Evolutionary conservation across 140 eudicot species (phyloP).

Genomic region (Bidens hawaiensis): DNA sequence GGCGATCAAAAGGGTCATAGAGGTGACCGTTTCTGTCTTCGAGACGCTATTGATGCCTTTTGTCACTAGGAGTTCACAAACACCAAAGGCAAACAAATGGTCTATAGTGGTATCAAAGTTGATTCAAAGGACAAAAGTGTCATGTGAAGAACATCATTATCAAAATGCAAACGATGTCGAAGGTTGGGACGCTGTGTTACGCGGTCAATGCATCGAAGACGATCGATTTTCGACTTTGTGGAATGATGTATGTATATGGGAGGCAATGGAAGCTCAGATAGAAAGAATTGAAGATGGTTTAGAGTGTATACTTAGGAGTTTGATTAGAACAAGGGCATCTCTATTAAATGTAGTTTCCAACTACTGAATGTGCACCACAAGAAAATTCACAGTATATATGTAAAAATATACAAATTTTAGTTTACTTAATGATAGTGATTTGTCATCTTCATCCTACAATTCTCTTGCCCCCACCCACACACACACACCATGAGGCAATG

Average conservation of each 20-base stretch:
- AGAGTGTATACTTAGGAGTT: constrained; percentile 17
- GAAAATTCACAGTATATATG: background rate
- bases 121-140: constrained; percentile 16
- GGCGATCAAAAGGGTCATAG: background rate
- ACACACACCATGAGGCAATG: too few relatives aligned
- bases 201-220: background rate
- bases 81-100: constrained; percentile 9
- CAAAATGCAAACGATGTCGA: background rate
- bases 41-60: constrained; percentile 11
- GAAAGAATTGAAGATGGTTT: constrained; percentile 21
- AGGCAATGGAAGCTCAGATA: constrained; percentile 22
- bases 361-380: background rate
- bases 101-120: constrained; percentile 19
- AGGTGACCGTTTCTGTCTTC: constrained; percentile 13
- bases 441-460: too few relatives aligned
- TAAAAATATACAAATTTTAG: background rate
- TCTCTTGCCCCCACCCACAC: too few relatives aligned
- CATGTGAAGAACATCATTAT: constrained; percentile 23
- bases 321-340: constrained; percentile 24
- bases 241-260: constrained; percentile 6
- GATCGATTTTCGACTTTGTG: background rate
- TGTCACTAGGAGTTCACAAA: background rate
- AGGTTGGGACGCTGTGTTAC: background rate
- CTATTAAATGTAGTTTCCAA: constrained; percentile 21
- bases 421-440: background rate